A percentile compares a stretch with the other conserved stretches of the same genome.
Conservation (phyloP, 2,329 filamentous ascomycete species). For the Tolypocladium cylindrosporum region DNA sequence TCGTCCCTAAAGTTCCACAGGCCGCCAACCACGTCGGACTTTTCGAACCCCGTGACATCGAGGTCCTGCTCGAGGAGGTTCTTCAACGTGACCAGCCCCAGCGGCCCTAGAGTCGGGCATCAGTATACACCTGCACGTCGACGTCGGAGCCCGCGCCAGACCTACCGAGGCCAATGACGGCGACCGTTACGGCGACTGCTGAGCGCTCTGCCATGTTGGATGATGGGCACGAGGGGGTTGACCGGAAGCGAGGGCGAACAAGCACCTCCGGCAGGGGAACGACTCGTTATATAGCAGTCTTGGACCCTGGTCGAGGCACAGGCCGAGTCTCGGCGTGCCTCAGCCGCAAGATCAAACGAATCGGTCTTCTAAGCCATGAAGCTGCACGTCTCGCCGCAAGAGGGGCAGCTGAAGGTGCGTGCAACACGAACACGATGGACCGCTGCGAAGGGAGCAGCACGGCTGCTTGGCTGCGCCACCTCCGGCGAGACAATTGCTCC, state of each 20-base stretch:
- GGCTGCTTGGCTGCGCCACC: too few relatives aligned
- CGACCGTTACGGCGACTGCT: slow-evolving; percentile 17
- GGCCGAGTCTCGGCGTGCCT: too few relatives aligned
- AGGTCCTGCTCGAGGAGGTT: slow-evolving; percentile 32
- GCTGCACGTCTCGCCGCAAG: background rate
- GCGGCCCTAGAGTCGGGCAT: slow-evolving; percentile 13
- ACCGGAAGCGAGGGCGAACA: too few relatives aligned
- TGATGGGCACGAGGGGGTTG: too few relatives aligned
- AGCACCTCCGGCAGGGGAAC: too few relatives aligned
- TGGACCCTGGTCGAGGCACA: background rate
- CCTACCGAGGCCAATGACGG: slow-evolving; percentile 19
- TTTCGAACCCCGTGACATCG: slow-evolving; percentile 31
- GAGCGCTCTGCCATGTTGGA: background rate
- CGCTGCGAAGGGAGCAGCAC: too few relatives aligned
- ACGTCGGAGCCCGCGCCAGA: background rate
- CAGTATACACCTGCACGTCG: too few relatives aligned
- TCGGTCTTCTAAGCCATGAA: too few relatives aligned
- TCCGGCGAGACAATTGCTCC: too few relatives aligned
- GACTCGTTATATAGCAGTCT: too few relatives aligned
- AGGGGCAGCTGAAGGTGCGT: background rate
- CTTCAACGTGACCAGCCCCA: slow-evolving; percentile 28
- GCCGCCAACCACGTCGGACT: slow-evolving; percentile 27
- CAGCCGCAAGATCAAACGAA: too few relatives aligned
- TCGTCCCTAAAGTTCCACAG: slow-evolving; percentile 31
- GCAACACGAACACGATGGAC: too few relatives aligned